phyloP scores from a whole-genome alignment of 1,284 basidiomycete genomes.

The Volvariella volvacea region DNA sequence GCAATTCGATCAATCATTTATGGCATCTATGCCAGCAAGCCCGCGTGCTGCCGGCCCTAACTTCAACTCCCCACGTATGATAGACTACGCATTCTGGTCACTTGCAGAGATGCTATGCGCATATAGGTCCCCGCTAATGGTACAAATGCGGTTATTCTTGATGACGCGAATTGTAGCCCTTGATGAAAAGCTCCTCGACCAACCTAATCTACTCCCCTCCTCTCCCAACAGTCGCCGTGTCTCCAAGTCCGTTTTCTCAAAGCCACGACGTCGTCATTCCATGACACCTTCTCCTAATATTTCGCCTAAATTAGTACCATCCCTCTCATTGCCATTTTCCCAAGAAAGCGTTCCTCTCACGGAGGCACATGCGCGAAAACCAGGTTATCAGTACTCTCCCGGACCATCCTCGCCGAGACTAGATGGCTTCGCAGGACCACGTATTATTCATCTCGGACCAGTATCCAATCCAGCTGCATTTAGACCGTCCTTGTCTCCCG shows the following conservation, averaged over 20 bases:
- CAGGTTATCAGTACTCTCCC: constrained; percentile 27
- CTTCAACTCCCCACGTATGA: constrained; percentile 39
- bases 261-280: constrained; percentile 37
- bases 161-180: constrained; percentile 53
- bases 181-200: constrained; percentile 38
- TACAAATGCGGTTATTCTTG: constrained; percentile 59
- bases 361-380: constrained; percentile 26
- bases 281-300: constrained; percentile 42
- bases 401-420: not conserved
- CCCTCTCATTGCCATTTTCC: constrained; percentile 11
- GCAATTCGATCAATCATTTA: constrained; percentile 26
- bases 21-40: constrained; percentile 19
- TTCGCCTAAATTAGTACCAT: constrained; percentile 34
- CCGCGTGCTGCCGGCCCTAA: constrained; percentile 13
- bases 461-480: constrained; percentile 32
- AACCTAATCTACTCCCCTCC: constrained; percentile 15
- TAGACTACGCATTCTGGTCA: constrained; percentile 76
- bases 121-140: constrained; percentile 53
- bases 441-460: constrained; percentile 60
- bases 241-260: constrained; percentile 37
- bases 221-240: constrained; percentile 33
- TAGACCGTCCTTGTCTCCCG: constrained; percentile 28
- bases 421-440: constrained; percentile 27
- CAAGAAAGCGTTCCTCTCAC: constrained; percentile 13
- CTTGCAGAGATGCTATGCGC: constrained; percentile 62